These are phyloP conservation scores for Penstemon davidsonii DNA, from an alignment of 257 asterid genomes.

Conservation along the genomic window DNA sequence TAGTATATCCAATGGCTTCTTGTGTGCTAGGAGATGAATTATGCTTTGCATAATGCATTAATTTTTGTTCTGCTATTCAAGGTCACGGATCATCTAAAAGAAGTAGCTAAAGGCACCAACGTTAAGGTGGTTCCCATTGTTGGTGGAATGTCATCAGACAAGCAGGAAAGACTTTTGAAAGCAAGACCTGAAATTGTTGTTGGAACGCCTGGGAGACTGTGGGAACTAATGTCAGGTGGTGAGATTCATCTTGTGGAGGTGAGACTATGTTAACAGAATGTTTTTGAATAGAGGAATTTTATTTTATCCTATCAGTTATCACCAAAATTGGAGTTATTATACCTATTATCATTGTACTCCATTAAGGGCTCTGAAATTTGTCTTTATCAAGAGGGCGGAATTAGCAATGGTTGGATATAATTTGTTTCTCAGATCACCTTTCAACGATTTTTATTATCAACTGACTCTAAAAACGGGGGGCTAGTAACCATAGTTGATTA, in stretches of 20 bases:
- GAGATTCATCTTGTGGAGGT: slow-evolving; percentile 87
- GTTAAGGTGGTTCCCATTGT: slow-evolving; percentile 81
- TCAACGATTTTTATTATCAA: background rate
- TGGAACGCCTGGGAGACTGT: slow-evolving; percentile 98
- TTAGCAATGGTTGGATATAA: background rate
- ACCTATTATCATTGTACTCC: too few relatives aligned
- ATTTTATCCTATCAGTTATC: slow-evolving; percentile 4
- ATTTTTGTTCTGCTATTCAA: slow-evolving; percentile 32
- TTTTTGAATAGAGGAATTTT: slow-evolving; percentile 14
- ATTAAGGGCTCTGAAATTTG: background rate
- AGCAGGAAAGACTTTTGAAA: slow-evolving; percentile 90
- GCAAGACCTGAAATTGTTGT: slow-evolving; percentile 92
- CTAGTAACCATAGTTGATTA: background rate
- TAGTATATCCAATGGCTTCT: slow-evolving; percentile 10
- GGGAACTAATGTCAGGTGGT: slow-evolving; percentile 98
- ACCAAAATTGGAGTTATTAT: too few relatives aligned
- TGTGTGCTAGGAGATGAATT: slow-evolving; percentile 4
- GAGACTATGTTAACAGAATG: slow-evolving; percentile 30
- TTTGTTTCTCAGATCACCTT: slow-evolving; percentile 21
- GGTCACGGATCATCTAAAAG: slow-evolving; percentile 92
- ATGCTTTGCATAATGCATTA: slow-evolving; percentile 8
- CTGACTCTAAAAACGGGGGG: background rate
- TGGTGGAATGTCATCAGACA: slow-evolving; percentile 93
- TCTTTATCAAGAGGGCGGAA: background rate
- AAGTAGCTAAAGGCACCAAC: slow-evolving; percentile 57